Percentiles rank a stretch among this genome's conserved stretches.
Conservation (phyloP, 805 yeast genomes). For the Kockiozyma suomiensis region DNA sequence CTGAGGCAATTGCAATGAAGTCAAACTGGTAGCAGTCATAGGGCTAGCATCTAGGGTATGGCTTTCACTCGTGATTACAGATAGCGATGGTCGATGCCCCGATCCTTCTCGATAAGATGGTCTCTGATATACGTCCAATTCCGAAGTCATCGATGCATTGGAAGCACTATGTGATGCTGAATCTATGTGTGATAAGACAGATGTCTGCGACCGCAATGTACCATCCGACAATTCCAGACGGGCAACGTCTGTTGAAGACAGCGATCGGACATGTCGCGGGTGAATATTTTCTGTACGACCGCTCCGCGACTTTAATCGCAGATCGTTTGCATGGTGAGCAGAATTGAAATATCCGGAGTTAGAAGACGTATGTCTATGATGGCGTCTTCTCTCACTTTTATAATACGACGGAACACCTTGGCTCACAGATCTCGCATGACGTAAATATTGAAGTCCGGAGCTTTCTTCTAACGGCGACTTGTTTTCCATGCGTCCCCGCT, state of each 20-base stretch:
- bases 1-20: not conserved
- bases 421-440: slow-evolving; percentile 16
- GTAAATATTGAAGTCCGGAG: slow-evolving; percentile 2
- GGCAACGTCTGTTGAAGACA: too few relatives aligned
- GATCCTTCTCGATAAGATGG: not conserved
- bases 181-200: too few relatives aligned
- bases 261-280: too few relatives aligned
- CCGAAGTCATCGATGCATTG: not conserved
- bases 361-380: not conserved
- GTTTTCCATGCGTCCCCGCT: slow-evolving; percentile 22
- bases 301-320: too few relatives aligned
- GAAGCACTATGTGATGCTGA: not conserved
- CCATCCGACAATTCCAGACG: too few relatives aligned
- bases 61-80: not conserved
- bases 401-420: not conserved
- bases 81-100: not conserved
- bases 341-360: not conserved
- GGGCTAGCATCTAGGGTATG: not conserved
- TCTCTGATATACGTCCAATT: not conserved
- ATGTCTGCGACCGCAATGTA: too few relatives aligned
- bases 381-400: not conserved
- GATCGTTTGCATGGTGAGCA: too few relatives aligned
- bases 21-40: not conserved
- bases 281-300: not conserved
- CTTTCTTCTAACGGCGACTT: slow-evolving; percentile 4